A percentile compares a stretch with the other conserved stretches of the same genome.
Evolutionary conservation across 2,329 filamentous ascomycete genomes (phyloP).

Genomic region (Botrytis cinerea): DNA sequence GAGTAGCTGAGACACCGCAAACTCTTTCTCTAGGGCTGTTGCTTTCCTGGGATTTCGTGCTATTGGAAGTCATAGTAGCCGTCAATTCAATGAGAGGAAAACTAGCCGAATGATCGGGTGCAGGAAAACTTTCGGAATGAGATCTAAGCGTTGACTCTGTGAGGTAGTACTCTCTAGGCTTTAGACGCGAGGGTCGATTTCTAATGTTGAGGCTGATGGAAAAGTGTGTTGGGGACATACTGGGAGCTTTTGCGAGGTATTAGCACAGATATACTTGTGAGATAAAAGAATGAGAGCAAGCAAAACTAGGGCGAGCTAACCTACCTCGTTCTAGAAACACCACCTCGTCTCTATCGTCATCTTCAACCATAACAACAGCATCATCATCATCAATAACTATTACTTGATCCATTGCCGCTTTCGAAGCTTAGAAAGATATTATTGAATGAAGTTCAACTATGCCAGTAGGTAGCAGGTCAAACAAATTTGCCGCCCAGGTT

Average conservation of each 20-base stretch:
- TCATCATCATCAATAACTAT: slow-evolving; percentile 10
- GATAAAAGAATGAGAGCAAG: background rate
- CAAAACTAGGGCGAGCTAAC: background rate
- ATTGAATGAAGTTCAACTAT: background rate
- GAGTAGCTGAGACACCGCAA: background rate
- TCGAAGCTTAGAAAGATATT: background rate
- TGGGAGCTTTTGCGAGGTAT: slow-evolving; percentile 4
- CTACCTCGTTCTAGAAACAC: slow-evolving; percentile 17
- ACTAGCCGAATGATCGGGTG: background rate
- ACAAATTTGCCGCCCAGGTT: background rate
- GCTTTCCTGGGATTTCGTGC: background rate
- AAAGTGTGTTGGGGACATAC: background rate
- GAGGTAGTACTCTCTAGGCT: background rate
- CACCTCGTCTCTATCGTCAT: slow-evolving; percentile 6
- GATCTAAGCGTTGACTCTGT: background rate
- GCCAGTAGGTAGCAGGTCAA: background rate
- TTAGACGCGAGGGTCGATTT: background rate
- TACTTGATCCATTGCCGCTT: background rate
- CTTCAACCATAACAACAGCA: background rate
- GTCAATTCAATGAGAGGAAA: background rate
- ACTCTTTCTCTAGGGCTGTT: background rate
- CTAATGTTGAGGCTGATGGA: too few relatives aligned
- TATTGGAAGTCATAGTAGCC: background rate
- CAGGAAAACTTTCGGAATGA: background rate
- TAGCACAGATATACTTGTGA: background rate